A percentile compares a stretch with the other conserved stretches of the same genome.
These are phyloP conservation scores for Mycothermus thermophilus DNA, from an alignment of 495 filamentous ascomycete species.

Conservation along the genomic window DNA sequence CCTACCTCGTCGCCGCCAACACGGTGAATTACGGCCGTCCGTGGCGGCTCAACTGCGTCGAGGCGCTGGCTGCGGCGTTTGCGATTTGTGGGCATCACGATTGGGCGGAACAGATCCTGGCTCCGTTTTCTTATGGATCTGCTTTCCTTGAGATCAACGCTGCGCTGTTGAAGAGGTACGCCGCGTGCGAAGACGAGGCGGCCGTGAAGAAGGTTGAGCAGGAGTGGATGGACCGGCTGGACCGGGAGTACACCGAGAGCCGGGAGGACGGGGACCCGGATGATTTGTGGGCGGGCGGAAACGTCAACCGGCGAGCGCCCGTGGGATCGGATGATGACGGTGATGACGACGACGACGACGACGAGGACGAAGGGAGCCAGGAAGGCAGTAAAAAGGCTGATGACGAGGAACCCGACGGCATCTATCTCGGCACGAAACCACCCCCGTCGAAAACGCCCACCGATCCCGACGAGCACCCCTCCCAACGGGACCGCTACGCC, in stretches of 20 bases:
- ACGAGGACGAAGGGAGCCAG: constrained; percentile 28
- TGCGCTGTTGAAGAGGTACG: constrained; percentile 69
- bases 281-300: constrained; percentile 75
- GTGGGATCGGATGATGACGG: constrained; percentile 43
- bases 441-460: constrained; percentile 17
- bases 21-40: constrained; percentile 94
- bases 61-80: constrained; percentile 85
- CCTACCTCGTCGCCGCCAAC: constrained; percentile 93
- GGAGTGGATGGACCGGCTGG: constrained; percentile 77
- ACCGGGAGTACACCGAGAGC: constrained; percentile 74
- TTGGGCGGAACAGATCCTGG: constrained; percentile 73
- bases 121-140: constrained; percentile 74
- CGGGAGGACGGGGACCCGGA: constrained; percentile 48
- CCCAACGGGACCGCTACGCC: constrained; percentile 50
- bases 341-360: constrained; percentile 25
- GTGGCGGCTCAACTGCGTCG: constrained; percentile 87
- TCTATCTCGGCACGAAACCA: constrained; percentile 43
- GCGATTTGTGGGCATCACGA: constrained; percentile 81
- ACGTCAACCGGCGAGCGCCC: constrained; percentile 53
- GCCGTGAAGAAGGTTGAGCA: constrained; percentile 78
- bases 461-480: constrained; percentile 11
- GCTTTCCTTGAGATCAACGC: constrained; percentile 82
- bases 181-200: constrained; percentile 66
- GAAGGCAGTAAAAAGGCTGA: constrained; percentile 17
- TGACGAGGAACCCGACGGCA: constrained; percentile 31